Percentiles rank a stretch among this genome's conserved stretches.
Conservation (phyloP, 768 basidiomycete species). For the Kondoa subrosea region DNA sequence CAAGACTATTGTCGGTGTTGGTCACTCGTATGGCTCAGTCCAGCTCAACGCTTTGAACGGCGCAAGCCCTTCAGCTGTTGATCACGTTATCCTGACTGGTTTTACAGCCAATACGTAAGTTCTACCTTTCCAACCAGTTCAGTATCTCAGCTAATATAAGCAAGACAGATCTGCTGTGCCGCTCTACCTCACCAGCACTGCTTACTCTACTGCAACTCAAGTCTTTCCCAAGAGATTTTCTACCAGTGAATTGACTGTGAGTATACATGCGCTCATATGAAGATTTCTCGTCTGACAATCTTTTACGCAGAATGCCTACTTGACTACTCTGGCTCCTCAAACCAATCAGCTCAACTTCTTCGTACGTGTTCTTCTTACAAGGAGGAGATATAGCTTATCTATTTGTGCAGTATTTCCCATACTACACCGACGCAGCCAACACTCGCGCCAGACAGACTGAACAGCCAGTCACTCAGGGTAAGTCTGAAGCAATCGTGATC, state of each 20-base stretch:
- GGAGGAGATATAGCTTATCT: no score
- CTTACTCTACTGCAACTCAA: constrained; percentile 17
- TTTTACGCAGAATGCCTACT: constrained; percentile 16
- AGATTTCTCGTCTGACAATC: no score
- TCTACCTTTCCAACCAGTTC: no score
- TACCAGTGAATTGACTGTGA: constrained; percentile 6
- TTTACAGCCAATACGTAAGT: constrained; percentile 20
- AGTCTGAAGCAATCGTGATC: no score
- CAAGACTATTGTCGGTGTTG: constrained; percentile 18
- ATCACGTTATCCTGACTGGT: constrained; percentile 19
- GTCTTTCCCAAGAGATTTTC: constrained; percentile 16
- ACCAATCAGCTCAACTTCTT: constrained; percentile 23
- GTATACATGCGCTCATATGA: no score
- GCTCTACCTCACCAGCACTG: constrained; percentile 18
- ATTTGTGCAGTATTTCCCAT: constrained; percentile 20
- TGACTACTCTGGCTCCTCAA: constrained; percentile 17
- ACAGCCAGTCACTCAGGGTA: constrained; percentile 21
- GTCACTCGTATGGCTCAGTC: constrained; percentile 23
- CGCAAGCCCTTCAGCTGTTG: constrained; percentile 10
- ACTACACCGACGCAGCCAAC: constrained; percentile 16
- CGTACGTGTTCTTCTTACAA: no score
- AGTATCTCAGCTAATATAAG: no score
- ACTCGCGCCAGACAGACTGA: constrained; percentile 11
- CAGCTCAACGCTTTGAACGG: constrained; percentile 13
- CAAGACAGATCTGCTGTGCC: no score